Evolutionary conservation across 129 eudicot species (phyloP).

Genomic region (Artemisia tridentata): DNA sequence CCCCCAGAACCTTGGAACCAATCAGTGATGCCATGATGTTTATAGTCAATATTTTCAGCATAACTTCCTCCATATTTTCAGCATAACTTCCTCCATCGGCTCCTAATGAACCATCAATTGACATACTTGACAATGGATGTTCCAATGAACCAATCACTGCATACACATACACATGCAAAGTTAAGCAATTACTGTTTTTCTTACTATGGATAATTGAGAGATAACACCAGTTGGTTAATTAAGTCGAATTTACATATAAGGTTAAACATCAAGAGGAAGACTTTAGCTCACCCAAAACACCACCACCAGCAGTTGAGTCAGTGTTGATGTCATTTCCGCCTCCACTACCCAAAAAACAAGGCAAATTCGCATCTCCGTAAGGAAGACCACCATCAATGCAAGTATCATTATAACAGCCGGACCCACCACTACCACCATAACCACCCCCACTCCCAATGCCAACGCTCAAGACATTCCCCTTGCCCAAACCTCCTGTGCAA

Average conservation of each 20-base stretch:
- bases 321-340: slow-evolving; percentile 70
- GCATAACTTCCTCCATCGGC: slow-evolving; percentile 79
- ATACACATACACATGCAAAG: slow-evolving; percentile 22
- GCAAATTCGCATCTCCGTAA: slow-evolving; percentile 75
- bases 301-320: slow-evolving; percentile 87
- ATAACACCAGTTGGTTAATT: background rate
- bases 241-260: background rate
- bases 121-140: slow-evolving; percentile 67
- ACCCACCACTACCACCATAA: slow-evolving; percentile 92
- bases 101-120: slow-evolving; percentile 63
- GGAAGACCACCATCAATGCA: slow-evolving; percentile 70
- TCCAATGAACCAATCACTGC: slow-evolving; percentile 86
- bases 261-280: slow-evolving; percentile 1
- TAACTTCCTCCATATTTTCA: slow-evolving; percentile 66
- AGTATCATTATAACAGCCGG: slow-evolving; percentile 60
- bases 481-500: slow-evolving; percentile 81
- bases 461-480: slow-evolving; percentile 45
- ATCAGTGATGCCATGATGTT: slow-evolving; percentile 17
- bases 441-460: slow-evolving; percentile 94
- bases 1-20: slow-evolving; percentile 51
- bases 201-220: background rate
- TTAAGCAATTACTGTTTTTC: slow-evolving; percentile 6
- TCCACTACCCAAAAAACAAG: slow-evolving; percentile 98
- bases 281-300: slow-evolving; percentile 63
- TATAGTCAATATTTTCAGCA: slow-evolving; percentile 22